phyloP scores from a whole-genome alignment of 1,139 yeast species.

The Magnusiomyces magnusii region DNA sequence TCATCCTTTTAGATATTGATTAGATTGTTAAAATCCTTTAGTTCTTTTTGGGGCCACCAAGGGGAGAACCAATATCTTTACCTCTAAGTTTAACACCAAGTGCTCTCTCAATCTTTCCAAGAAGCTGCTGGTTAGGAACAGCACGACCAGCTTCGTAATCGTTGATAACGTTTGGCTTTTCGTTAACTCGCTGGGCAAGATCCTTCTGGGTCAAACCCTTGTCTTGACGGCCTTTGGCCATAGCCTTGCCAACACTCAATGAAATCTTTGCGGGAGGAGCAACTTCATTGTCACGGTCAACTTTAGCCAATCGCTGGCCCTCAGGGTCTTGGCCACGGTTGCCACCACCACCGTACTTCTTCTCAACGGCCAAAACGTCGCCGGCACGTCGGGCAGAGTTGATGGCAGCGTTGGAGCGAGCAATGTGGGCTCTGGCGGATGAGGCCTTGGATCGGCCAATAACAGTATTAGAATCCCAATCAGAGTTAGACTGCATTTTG shows the following conservation, averaged over 20 bases:
- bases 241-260: constrained; percentile 76
- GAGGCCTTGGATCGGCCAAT: constrained; percentile 85
- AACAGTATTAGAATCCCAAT: constrained; percentile 84
- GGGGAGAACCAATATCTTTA: constrained; percentile 88
- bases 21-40: background rate
- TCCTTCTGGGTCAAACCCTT: constrained; percentile 92
- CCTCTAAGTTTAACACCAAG: constrained; percentile 95
- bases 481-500: constrained; percentile 18
- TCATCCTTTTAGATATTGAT: background rate
- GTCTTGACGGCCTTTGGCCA: constrained; percentile 79
- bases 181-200: constrained; percentile 89
- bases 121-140: constrained; percentile 88
- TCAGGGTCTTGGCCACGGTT: constrained; percentile 67
- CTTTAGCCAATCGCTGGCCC: constrained; percentile 89
- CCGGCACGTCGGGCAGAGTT: constrained; percentile 95
- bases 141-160: constrained; percentile 98
- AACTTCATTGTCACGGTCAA: constrained; percentile 90
- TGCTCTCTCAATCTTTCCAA: constrained; percentile 89
- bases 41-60: constrained; percentile 64
- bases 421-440: constrained; percentile 82
- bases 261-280: constrained; percentile 90
- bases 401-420: constrained; percentile 66
- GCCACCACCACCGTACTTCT: constrained; percentile 71
- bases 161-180: constrained; percentile 90
- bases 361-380: constrained; percentile 81